phyloP scores from a whole-genome alignment of 1,139 yeast genomes.

The Candida buenavistaensis region DNA sequence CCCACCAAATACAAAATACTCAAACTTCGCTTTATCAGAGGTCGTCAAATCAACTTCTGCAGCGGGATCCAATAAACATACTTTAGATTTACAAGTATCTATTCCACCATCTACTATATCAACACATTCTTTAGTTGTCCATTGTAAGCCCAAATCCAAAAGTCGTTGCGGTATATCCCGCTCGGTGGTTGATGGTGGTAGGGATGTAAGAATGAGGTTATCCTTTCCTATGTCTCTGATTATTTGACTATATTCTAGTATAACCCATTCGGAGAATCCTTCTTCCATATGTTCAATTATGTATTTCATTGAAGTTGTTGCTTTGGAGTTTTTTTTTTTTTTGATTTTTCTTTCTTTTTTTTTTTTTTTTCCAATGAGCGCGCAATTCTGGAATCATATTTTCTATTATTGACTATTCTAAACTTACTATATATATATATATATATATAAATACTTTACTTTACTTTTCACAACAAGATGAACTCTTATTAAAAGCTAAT shows the following conservation, averaged over 20 bases:
- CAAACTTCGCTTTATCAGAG: constrained; percentile 62
- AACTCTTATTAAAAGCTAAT: constrained; percentile 29
- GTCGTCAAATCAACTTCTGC: constrained; percentile 76
- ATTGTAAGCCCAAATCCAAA: constrained; percentile 64
- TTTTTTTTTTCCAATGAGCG: too few species aligned
- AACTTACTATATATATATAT: too few species aligned
- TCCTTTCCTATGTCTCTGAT: constrained; percentile 77
- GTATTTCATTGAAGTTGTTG: constrained; percentile 85
- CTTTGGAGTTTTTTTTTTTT: neutral
- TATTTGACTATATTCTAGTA: constrained; percentile 80
- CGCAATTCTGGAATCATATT: too few species aligned
- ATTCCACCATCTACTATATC: constrained; percentile 43
- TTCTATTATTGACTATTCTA: too few species aligned
- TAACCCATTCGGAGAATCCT: constrained; percentile 96
- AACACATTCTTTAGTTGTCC: constrained; percentile 78
- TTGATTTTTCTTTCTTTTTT: too few species aligned
- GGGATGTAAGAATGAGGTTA: constrained; percentile 75
- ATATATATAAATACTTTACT: too few species aligned
- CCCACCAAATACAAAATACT: constrained; percentile 93
- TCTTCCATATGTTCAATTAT: constrained; percentile 97
- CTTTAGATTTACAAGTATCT: constrained; percentile 51
- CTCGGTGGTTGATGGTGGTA: constrained; percentile 63
- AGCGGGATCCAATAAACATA: constrained; percentile 86
- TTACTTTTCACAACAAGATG: constrained; percentile 21
- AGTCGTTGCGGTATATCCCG: constrained; percentile 66